Base-by-base conservation (phyloP, 139 green algal species). In the Volvox reticuliferus region DNA sequence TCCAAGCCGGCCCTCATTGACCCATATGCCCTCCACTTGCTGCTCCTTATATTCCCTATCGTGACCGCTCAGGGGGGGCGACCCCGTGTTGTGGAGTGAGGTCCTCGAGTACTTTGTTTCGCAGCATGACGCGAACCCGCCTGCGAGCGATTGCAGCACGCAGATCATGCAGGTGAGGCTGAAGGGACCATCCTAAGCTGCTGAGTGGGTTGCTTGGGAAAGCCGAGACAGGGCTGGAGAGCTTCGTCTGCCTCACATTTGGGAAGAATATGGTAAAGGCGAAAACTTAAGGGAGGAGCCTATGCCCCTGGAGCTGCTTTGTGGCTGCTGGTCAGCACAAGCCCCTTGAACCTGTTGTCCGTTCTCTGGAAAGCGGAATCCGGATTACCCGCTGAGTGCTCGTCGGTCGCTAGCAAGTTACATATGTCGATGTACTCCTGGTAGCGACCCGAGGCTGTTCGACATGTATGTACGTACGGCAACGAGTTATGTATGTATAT, bases 61-160 rank as follows among this genome's bases (percentile, higher is more conserved):
- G 2, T 12, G 22, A 12, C 78, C 63, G 18, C 37, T 1, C 87
- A 86, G 85, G 18, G 96, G 97, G 22, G 96, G 97, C 0, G 97
- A 99, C 88, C 95, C 97, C 1, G 88, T 94, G 33, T 91, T 99
- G 76, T 99, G 98, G 98, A 89, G 86, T 20, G 95, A 98, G 50
- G 90, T 93, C 67, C 79, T 94, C n/a, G 63, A 93, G 26, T 89
- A 93, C 92, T 94, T 94, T 73, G 89, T 94, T 61, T 12, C 44
- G 61, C 89, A 92, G 33, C 86, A 93, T 69, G 89, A 90, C 86
- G 18, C 28, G 14, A 32, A 80, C 67, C 83, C 83, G 36, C 83
- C 83, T 0, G 30, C 32, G 37, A 77, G 82, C 37, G 83, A 91
- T 37, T 86, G 81, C 71, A 89, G 88, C 68, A 33, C 21, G 50